Percentiles rank a stretch among this genome's conserved stretches.
Evolutionary conservation across 83 land plant species (phyloP).

Genomic region (Picea abies): DNA sequence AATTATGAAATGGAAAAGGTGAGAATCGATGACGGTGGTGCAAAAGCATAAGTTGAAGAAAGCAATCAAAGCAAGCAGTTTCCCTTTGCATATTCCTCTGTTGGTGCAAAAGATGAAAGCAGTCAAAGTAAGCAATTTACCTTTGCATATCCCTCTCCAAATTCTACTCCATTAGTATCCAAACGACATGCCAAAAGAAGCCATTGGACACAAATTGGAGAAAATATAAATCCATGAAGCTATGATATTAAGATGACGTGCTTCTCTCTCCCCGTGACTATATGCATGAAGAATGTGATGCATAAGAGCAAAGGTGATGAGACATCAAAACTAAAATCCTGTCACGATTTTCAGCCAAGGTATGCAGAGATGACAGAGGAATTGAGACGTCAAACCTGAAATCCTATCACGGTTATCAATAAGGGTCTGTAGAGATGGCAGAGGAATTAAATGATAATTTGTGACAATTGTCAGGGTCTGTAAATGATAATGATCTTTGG

Average conservation of each 20-base stretch:
- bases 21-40: conserved; percentile 25
- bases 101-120: conserved; percentile 13
- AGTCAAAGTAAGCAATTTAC: conserved; percentile 30
- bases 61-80: conserved; percentile 27
- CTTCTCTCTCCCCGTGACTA: conserved; percentile 22
- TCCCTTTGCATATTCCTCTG: conserved; percentile 42
- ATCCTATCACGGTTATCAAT: too few species aligned
- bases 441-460: too few species aligned
- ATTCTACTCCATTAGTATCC: conserved; percentile 25
- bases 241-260: conserved; percentile 8
- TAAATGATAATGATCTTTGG: too few species aligned
- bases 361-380: too few species aligned
- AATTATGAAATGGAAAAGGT: conserved; percentile 27
- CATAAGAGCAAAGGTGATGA: too few species aligned
- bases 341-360: too few species aligned
- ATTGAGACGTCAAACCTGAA: too few species aligned
- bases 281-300: too few species aligned
- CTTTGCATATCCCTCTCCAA: conserved; percentile 42
- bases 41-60: conserved; percentile 20
- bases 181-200: conserved; percentile 39
- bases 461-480: too few species aligned
- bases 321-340: too few species aligned
- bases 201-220: conserved; percentile 27
- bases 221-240: conserved; percentile 20
- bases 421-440: too few species aligned